phyloP scores from a whole-genome alignment of 352 stramenopile species.

The Globisporangium cylindrosporum region DNA sequence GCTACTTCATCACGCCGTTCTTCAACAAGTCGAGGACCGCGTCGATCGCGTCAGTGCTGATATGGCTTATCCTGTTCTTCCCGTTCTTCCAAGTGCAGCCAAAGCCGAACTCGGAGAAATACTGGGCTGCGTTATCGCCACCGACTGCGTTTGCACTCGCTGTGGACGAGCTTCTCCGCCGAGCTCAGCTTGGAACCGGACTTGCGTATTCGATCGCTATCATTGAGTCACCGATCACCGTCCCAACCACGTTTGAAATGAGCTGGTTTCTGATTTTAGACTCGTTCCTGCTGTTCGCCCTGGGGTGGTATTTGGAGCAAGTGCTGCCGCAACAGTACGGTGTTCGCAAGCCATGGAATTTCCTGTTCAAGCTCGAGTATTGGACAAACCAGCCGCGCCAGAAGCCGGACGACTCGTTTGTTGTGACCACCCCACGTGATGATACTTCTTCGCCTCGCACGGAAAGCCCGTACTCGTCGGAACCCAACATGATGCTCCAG shows the following conservation, averaged over 20 bases:
- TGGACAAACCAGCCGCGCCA: slow-evolving; percentile 20
- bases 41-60: slow-evolving; percentile 54
- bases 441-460: slow-evolving; percentile 18
- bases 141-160: slow-evolving; percentile 67
- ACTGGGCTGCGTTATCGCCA: slow-evolving; percentile 48
- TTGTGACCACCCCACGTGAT: slow-evolving; percentile 4
- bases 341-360: slow-evolving; percentile 87
- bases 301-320: slow-evolving; percentile 92
- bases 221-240: slow-evolving; percentile 32
- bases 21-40: slow-evolving; percentile 71
- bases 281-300: slow-evolving; percentile 64
- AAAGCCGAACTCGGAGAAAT: slow-evolving; percentile 39
- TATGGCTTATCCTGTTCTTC: slow-evolving; percentile 77
- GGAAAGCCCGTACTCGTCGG: slow-evolving; percentile 24
- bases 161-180: slow-evolving; percentile 54
- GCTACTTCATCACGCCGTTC: slow-evolving; percentile 61
- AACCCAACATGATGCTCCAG: slow-evolving; percentile 18
- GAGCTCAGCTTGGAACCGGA: slow-evolving; percentile 55
- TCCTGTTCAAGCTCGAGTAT: slow-evolving; percentile 61
- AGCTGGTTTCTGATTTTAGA: slow-evolving; percentile 75
- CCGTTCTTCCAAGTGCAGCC: slow-evolving; percentile 66
- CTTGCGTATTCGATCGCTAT: slow-evolving; percentile 58
- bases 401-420: slow-evolving; percentile 9
- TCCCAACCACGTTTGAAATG: slow-evolving; percentile 49
- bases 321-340: slow-evolving; percentile 91